Conservation (phyloP, 176 grass and related monocot genomes). For the Puccinellia tenuiflora region DNA sequence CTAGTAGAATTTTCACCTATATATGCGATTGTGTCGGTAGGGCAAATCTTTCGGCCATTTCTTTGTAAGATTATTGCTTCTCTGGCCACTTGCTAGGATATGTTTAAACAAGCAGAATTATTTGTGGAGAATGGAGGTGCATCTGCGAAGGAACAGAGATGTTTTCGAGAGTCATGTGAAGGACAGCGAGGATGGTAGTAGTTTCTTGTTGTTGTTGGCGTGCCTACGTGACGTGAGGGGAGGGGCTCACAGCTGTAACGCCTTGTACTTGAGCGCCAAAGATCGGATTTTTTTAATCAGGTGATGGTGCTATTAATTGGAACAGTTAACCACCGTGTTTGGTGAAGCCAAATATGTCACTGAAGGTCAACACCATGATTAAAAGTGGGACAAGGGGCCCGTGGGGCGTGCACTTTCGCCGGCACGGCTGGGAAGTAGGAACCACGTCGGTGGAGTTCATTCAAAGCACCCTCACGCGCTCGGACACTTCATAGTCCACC, state of each 20-base stretch:
- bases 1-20: not conserved
- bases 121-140: not conserved
- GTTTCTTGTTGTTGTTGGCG: not conserved
- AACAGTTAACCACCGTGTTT: not conserved
- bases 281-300: not conserved
- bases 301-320: not conserved
- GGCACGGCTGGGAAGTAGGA: not conserved
- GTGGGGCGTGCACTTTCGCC: not conserved
- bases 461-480: not conserved
- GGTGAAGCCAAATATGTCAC: not conserved
- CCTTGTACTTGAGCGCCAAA: constrained; percentile 3
- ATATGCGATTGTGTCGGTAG: not conserved
- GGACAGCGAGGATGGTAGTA: not conserved
- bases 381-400: not conserved
- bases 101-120: not conserved
- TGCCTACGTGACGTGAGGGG: not conserved
- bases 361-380: constrained; percentile 14
- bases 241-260: not conserved
- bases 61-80: too few species aligned
- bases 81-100: not conserved
- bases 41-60: not conserved
- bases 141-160: not conserved
- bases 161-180: constrained; percentile 8
- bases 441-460: not conserved
- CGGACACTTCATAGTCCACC: too few species aligned